These are phyloP conservation scores for Suillus weaverae DNA, from an alignment of 768 basidiomycete species.

Conservation along the genomic window DNA sequence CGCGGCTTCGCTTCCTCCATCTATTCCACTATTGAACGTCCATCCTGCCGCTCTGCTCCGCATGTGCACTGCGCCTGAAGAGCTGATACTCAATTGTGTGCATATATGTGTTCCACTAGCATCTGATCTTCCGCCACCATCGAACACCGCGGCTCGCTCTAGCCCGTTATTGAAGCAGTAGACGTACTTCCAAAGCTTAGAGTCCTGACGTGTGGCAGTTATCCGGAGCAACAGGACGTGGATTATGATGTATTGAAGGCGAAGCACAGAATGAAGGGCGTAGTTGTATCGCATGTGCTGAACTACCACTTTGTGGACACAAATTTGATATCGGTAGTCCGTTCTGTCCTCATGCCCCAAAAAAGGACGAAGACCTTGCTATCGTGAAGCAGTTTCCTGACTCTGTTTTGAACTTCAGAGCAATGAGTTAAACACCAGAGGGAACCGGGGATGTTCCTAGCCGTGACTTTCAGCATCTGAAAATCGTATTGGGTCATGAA, in stretches of 20 bases:
- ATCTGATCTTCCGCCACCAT: conserved; percentile 35
- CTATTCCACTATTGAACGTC: conserved; percentile 36
- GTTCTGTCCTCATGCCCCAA: neutral
- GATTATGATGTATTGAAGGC: conserved; percentile 25
- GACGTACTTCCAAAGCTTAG: conserved; percentile 34
- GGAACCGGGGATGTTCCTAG: neutral
- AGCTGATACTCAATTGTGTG: conserved; percentile 38
- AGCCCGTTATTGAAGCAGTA: conserved; percentile 33
- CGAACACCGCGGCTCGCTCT: conserved; percentile 31
- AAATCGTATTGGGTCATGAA: neutral
- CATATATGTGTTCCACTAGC: conserved; percentile 34
- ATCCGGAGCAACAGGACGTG: conserved; percentile 14
- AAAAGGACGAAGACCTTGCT: conserved; percentile 40
- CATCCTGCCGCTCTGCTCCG: conserved; percentile 36
- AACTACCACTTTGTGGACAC: conserved; percentile 36
- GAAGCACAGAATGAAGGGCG: conserved; percentile 29
- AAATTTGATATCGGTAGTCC: neutral
- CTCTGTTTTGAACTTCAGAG: conserved; percentile 36
- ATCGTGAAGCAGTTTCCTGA: conserved; percentile 35
- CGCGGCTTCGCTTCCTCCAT: conserved; percentile 42
- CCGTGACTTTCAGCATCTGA: too few species aligned
- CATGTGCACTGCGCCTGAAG: conserved; percentile 39
- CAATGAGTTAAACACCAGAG: conserved; percentile 27
- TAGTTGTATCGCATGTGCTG: conserved; percentile 31
- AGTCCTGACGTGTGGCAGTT: conserved; percentile 36